Base-by-base conservation (phyloP, 352 stramenopile species). In the Phytophthora constricta region DNA sequence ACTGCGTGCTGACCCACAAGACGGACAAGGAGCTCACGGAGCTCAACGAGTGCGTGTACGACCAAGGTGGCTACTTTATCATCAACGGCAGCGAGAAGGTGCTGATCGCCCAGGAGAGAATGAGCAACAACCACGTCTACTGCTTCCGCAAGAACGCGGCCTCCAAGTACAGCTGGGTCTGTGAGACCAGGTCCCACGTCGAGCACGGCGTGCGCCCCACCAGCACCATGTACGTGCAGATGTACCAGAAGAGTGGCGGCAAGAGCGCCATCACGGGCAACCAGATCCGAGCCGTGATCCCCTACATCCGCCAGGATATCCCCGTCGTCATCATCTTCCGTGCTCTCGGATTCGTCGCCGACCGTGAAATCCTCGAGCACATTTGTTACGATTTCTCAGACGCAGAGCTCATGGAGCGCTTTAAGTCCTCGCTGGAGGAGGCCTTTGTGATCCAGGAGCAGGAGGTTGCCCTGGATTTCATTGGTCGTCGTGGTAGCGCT, bases 41-140 rank as follows among this genome's bases (percentile, higher is more conserved):
- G 50, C 76, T 98, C 31, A 97, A 97, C 67, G 98, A 99, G 84
- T 99, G 98, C 74, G 98, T 99, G 54, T 99, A 99, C 78, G 98
- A 99, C 83, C 98, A 99, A 80, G 98, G 98, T 33, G 98, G 98
- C 20, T 99, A 99, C 82, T 99, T 99, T 82, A 96, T 99, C 46
- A 98, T 99, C 70, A 98, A 99, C 76, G 96, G 96, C 48, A 97
- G 88, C 42, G 96, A 99, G 66, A 98, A 98, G 77, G 98, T 99
- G 57, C 93, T 99, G 45, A 99, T 99, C 70, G 98, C 98, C 0
- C 98, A 99, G 73, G 98, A 99, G 72, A 91, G 98, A 34, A 98
- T 99, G 89, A 98, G 91, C 53, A 99, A 99, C 80, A 99, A 99
- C 91, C 97, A 99, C 81, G 98, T 99, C 16, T 99, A 99, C 82